Base-by-base conservation (phyloP, 2,329 filamentous ascomycete genomes). In the Tolypocladium sp. region DNA sequence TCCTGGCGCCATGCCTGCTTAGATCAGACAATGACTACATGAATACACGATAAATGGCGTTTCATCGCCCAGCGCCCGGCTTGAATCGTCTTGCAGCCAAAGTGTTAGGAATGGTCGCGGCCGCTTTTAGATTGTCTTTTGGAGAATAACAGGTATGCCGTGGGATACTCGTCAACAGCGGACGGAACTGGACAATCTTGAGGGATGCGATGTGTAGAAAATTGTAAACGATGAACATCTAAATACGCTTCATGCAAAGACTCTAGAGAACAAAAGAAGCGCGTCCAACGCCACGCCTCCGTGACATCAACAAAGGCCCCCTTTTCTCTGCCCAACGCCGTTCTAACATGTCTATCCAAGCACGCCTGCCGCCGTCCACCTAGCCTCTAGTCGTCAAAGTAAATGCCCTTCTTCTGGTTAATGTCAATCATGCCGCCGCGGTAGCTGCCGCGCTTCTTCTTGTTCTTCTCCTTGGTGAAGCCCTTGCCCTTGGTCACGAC, bases 401-500 rank as follows among this genome's bases (percentile, higher is more conserved):
- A 97, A 78, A 96, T 89, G 60, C 90, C 89, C 76, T 93, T 92
- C 64, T 89, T 88, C 25, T 87, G 86, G 17, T 82, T 76, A 57
- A 93, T 89, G 71, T 99, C 92, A 68, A 99, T 96, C 57, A 82
- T 76, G 8, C 94, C 94, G 52, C 94, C 94, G 55, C 89, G 86
- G 81, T 96, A 99, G 65, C 88, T 91, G 56, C 94, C 94, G 67
- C 86, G 82, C 82, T 92, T 92, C 83, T 92, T 94, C 82, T 99
- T 99, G 78, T 99, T 99, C 86, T 99, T 99, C 80, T 97, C 94
- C 81, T 99, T 99, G 61, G 93, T 97, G 77, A 99, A 99, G 4
- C 91, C 92, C 78, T 97, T 97, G 68, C 94, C 94, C 72, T 89
- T 91, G 38, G 93, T 97, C 44, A 96, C 84, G 55, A 92, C 90